Evolutionary conservation across 1,139 yeast species (phyloP).

Genomic region (Candida labiduridarum): DNA sequence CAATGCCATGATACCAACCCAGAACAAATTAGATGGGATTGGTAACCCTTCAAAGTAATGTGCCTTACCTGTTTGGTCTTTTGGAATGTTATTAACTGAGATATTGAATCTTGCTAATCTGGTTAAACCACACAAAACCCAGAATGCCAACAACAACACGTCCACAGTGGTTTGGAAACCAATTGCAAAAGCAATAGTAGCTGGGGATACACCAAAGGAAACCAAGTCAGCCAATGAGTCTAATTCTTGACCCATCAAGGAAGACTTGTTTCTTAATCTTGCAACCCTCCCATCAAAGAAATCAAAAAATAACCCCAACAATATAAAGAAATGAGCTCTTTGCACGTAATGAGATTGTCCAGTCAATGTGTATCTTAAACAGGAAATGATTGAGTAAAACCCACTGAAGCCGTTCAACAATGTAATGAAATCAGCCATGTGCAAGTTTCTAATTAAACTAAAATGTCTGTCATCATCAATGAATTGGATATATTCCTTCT

Average conservation of each 20-base stretch:
- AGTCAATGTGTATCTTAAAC: conserved; percentile 77
- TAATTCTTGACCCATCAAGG: conserved; percentile 95
- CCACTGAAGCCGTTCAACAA: conserved; percentile 89
- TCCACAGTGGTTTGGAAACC: conserved; percentile 88
- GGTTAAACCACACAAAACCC: conserved; percentile 92
- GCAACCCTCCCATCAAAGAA: conserved; percentile 98
- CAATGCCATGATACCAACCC: conserved; percentile 73
- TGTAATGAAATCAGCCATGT: conserved; percentile 95
- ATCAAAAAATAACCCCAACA: conserved; percentile 90
- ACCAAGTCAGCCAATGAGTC: conserved; percentile 95
- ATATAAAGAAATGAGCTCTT: conserved; percentile 86
- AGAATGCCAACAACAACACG: conserved; percentile 71
- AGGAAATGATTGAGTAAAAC: conserved; percentile 84
- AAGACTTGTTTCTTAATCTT: conserved; percentile 85
- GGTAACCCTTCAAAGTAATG: conserved; percentile 93
- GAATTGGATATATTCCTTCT: conserved; percentile 74
- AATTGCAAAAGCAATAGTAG: conserved; percentile 86
- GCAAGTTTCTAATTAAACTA: conserved; percentile 75
- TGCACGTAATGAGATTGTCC: conserved; percentile 71
- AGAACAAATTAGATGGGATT: conserved; percentile 80
- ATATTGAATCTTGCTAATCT: conserved; percentile 95
- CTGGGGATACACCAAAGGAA: conserved; percentile 92
- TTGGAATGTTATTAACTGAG: conserved; percentile 89
- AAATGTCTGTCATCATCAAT: conserved; percentile 80
- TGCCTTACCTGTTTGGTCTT: conserved; percentile 80